phyloP scores from a whole-genome alignment of 2,329 filamentous ascomycete species.

The Trichoderma simmonsii region DNA sequence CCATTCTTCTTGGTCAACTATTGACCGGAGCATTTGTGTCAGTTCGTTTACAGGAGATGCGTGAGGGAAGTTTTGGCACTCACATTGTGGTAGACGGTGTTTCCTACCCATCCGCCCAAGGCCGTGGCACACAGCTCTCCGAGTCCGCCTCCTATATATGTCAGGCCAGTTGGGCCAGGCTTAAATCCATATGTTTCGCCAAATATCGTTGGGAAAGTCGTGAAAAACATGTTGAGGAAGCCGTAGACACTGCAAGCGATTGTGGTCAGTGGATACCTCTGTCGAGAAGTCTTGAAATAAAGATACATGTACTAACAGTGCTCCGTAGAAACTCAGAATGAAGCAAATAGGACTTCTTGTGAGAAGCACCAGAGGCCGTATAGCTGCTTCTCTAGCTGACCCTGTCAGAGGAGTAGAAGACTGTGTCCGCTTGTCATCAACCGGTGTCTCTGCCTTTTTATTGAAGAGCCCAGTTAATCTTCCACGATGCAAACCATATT shows the following conservation, averaged over 20 bases:
- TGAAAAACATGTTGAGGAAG: constrained; percentile 51
- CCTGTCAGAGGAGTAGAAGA: neutral
- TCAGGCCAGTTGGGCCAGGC: neutral
- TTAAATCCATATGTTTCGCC: constrained; percentile 1
- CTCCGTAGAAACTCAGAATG: constrained; percentile 12
- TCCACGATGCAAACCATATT: neutral
- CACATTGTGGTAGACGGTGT: constrained; percentile 4
- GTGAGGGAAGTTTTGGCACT: neutral
- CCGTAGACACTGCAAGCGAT: constrained; percentile 37
- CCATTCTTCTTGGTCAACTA: constrained; percentile 24
- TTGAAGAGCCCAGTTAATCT: neutral
- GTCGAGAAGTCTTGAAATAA: neutral
- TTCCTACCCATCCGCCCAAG: constrained; percentile 6
- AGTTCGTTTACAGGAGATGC: neutral
- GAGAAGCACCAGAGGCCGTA: neutral
- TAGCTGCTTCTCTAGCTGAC: constrained; percentile 21
- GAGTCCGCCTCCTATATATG: constrained; percentile 19
- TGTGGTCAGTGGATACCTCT: neutral
- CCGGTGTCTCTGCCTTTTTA: neutral
- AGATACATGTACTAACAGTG: neutral
- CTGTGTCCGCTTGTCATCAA: neutral
- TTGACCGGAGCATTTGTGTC: neutral
- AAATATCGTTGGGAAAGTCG: constrained; percentile 53
- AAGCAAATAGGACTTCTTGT: neutral
- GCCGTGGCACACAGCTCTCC: constrained; percentile 2